Evolutionary conservation across 164 flowering plant species (phyloP).

Genomic region (Kingdonia uniflora): DNA sequence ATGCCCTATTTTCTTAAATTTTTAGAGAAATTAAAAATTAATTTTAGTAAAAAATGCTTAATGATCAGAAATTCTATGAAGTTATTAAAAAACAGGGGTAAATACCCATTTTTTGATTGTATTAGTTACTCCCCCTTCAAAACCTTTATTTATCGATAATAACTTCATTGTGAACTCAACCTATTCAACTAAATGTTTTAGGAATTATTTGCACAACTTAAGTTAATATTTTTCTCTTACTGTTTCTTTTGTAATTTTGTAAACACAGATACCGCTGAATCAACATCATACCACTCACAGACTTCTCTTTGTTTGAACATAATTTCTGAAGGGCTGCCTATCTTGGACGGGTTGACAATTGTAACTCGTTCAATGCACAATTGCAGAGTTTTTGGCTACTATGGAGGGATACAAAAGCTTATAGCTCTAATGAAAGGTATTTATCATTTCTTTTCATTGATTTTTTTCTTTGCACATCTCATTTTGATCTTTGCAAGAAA

Average conservation of each 20-base stretch:
- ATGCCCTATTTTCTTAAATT: no score
- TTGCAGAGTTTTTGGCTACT: conserved; percentile 70
- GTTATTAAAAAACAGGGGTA: no score
- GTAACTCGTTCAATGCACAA: conserved; percentile 73
- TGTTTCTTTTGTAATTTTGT: conserved; percentile 4
- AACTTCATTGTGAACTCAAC: no score
- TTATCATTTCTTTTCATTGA: neutral
- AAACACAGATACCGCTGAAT: conserved; percentile 19
- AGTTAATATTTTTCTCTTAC: neutral
- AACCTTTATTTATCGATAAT: no score
- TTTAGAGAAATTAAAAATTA: no score
- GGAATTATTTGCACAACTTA: neutral
- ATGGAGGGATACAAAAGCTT: conserved; percentile 86
- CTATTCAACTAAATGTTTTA: no score
- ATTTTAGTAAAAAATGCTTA: no score
- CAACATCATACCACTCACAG: conserved; percentile 27
- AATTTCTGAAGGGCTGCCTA: conserved; percentile 46
- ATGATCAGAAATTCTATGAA: no score
- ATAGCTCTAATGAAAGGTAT: conserved; percentile 90
- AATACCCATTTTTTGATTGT: no score
- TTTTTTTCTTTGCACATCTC: neutral
- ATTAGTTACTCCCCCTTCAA: no score
- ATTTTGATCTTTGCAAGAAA: no score
- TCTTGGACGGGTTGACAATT: conserved; percentile 64
- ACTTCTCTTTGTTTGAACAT: conserved; percentile 28